Conservation (phyloP, 257 asterid genomes). For the Coffea eugenioides region DNA sequence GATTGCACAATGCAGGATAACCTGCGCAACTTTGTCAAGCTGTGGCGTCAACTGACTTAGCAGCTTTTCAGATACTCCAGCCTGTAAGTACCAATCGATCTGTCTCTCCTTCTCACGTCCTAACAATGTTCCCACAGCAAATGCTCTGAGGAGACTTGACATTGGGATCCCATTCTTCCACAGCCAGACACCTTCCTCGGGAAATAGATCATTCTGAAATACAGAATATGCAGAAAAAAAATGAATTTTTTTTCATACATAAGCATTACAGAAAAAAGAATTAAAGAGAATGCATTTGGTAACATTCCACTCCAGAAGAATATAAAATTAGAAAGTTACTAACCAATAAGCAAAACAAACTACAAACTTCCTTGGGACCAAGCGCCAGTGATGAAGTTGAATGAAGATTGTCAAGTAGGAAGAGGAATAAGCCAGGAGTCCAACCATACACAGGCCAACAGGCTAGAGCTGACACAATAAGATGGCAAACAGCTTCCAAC, state of each 20-base stretch:
- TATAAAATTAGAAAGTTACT: slow-evolving; percentile 27
- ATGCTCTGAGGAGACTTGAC: slow-evolving; percentile 59
- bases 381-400: slow-evolving; percentile 75
- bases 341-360: slow-evolving; percentile 87
- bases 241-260: slow-evolving; percentile 16
- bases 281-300: not conserved
- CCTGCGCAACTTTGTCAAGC: slow-evolving; percentile 50
- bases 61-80: slow-evolving; percentile 71
- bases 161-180: slow-evolving; percentile 92
- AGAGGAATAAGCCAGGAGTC: slow-evolving; percentile 90
- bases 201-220: slow-evolving; percentile 79
- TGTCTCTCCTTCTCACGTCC: slow-evolving; percentile 76
- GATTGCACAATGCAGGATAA: slow-evolving; percentile 59
- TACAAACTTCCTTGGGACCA: slow-evolving; percentile 96
- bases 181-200: slow-evolving; percentile 72
- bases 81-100: slow-evolving; percentile 73
- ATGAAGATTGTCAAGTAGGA: slow-evolving; percentile 61
- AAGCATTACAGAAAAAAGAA: slow-evolving; percentile 10
- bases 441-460: slow-evolving; percentile 97
- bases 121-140: slow-evolving; percentile 68
- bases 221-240: slow-evolving; percentile 29
- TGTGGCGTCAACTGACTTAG: slow-evolving; percentile 58
- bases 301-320: slow-evolving; percentile 18
- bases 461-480: slow-evolving; percentile 85
- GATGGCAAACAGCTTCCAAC: slow-evolving; percentile 86